Base-by-base conservation (phyloP, 108 stramenopile species). In the Nitzschia sp. region DNA sequence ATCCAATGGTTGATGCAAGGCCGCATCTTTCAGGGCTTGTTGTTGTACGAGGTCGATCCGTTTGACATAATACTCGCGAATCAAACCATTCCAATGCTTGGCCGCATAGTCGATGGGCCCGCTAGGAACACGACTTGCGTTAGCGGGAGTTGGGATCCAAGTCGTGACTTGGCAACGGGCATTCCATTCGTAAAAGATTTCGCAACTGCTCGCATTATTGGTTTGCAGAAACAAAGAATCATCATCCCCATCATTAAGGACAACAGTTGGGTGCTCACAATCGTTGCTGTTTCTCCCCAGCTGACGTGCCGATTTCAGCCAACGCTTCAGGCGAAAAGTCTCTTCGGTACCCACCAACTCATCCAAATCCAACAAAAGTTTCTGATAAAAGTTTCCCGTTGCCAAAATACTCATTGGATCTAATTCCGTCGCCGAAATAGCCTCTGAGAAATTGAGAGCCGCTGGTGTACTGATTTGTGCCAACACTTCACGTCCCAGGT, bases 91-190 rank as follows among this genome's bases (percentile, higher is more conserved):
- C 78, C 78, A 79, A 35, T 79, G 78, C 47, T 79, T 79, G 13
- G 72, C 58, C 9, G 78, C 78, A 59, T 79, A 79, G 44, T 79
- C 78, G 32, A 79, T 74, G 25, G 78, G 78, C 2, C 78, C 78
- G 6, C 62, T 68, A 17, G 78, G 78, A 45, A 79, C 46, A 17
- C 52, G 28, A 2, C 32, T 21, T 2, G 53, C 59, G 25, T 58
- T 52, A 19, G 27, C 15, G 17, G 53, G 41, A 17, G 73, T 79
- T 32, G 78, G 78, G 28, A 74, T 74, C 78, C 78, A 79, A n/a
- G 78, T 79, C 29, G 78, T 79, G 6, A 79, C 50, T 30, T 79
- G 78, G 3, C 27, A 45, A 15, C 73, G 66, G 4, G 78, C 78
- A 54, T 79, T 79, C 61, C 67, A 79, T 35, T 79, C 78, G 34